Conservation (phyloP, 2,329 filamentous ascomycete genomes). For the Chrysoporthe deuterocubensis region DNA sequence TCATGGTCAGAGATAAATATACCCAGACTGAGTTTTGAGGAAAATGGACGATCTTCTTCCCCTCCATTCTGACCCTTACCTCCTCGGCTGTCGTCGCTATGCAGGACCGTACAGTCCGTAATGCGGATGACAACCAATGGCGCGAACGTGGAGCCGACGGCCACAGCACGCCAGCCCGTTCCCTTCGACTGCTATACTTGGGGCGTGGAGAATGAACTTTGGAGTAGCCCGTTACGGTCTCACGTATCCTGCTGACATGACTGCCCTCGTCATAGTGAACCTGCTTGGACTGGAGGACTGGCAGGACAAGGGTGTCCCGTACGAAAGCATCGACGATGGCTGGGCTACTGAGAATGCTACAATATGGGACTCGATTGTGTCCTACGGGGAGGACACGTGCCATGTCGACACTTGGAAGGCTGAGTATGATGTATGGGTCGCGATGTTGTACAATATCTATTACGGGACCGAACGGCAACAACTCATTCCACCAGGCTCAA, state of each 20-base stretch:
- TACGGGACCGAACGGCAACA: slow-evolving; percentile 45
- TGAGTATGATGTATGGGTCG: slow-evolving; percentile 58
- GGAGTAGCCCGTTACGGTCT: slow-evolving; percentile 51
- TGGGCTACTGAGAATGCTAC: slow-evolving; percentile 44
- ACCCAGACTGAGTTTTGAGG: no score
- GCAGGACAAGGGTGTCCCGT: slow-evolving; percentile 53
- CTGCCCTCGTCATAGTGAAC: slow-evolving; percentile 53
- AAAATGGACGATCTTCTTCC: no score
- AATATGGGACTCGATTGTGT: slow-evolving; percentile 48
- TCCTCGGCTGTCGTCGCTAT: no score
- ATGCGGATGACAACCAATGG: no score
- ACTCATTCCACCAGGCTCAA: slow-evolving; percentile 55
- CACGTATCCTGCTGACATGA: slow-evolving; percentile 50
- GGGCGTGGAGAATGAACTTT: no score
- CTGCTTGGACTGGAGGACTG: slow-evolving; percentile 61
- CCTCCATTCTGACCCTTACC: no score
- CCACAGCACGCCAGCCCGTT: slow-evolving; percentile 44
- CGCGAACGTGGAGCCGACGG: slow-evolving; percentile 35
- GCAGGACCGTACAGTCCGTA: no score
- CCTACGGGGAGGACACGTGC: slow-evolving; percentile 53
- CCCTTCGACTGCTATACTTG: no score
- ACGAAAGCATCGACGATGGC: slow-evolving; percentile 46
- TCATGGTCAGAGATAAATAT: no score
- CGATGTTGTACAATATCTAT: slow-evolving; percentile 59
- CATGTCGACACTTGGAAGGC: slow-evolving; percentile 53